Evolutionary conservation across 768 basidiomycete species (phyloP), one percentile per base, ranked within the genome.

Genomic region (Russula brevipes): DNA sequence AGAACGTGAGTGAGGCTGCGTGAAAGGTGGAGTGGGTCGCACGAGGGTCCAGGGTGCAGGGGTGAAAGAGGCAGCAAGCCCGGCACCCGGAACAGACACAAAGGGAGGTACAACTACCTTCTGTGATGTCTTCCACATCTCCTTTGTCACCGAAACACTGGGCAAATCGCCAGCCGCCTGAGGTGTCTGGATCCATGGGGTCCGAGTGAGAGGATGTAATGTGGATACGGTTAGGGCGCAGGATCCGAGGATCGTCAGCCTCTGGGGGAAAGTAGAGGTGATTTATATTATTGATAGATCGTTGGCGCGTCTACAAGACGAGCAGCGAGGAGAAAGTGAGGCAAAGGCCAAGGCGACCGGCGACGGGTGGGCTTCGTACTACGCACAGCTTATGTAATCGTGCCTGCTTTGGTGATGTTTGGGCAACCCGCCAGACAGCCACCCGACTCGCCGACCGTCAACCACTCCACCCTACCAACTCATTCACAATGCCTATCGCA

Each of bases 91-190:
- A 46, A 58, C 71, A 61, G 33, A 53, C 24, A 31, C 12, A 42
- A 62, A 39, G 33, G 65, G 67, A 68, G 36, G 19, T 24, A 33
- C 47, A 72, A 82, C 64, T 66, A 94, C 94, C 97, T 82, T 99
- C 97, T 64, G 97, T 99, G 73, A 99, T 98, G 76, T 99, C 97
- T 73, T 98, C 97, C 41, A 98, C 96, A 75, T 97, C 91, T 70
- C 91, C 96, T 84, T 99, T 99, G 83, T 99, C 97, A 68, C 97
- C 97, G 73, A 99, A 99, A 79, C 97, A 99, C 73, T 99, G 97
- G 58, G 97, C 96, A 78, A 99, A 99, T 71, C 96, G 88, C 97
- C 97, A 99, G 70, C 88, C 89, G 71, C 89, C 83, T 59, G 83
- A 82, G 76, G 89, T 85, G 78, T 92, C 91, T 76, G 86, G 84